These are phyloP conservation scores for Lactarius sanguifluus DNA, from an alignment of 768 basidiomycete species.

Conservation along the genomic window DNA sequence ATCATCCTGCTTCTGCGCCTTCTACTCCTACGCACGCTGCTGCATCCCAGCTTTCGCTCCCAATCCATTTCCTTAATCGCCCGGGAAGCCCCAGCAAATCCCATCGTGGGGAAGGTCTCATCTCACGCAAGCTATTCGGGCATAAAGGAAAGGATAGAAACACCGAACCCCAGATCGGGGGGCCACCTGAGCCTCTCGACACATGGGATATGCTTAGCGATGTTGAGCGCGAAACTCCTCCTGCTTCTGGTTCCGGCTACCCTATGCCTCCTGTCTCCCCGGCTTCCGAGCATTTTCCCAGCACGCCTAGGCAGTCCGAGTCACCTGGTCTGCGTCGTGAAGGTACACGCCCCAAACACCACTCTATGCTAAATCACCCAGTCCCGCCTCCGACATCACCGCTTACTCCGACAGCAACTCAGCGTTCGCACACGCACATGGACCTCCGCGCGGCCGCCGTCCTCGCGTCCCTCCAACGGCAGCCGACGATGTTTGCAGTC, in stretches of 20 bases:
- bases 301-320: constrained; percentile 8
- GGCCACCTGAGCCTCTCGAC: constrained; percentile 23
- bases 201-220: constrained; percentile 30
- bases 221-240: constrained; percentile 15
- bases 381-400: constrained; percentile 12
- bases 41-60: constrained; percentile 29
- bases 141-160: constrained; percentile 28
- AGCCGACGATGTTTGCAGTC: background rate
- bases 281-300: constrained; percentile 8
- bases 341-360: constrained; percentile 24
- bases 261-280: constrained; percentile 1
- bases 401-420: constrained; percentile 1
- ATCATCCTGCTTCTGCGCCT: constrained; percentile 27
- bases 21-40: constrained; percentile 29
- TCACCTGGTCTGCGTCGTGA: constrained; percentile 8
- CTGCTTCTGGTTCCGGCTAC: background rate
- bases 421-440: background rate
- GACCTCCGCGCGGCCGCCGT: constrained; percentile 4
- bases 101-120: constrained; percentile 24
- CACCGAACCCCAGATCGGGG: constrained; percentile 15
- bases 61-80: constrained; percentile 22
- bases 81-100: constrained; percentile 23
- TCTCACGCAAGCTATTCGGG: constrained; percentile 28
- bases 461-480: background rate
- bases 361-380: constrained; percentile 22